Evolutionary conservation across 108 stramenopile genomes (phyloP), one percentile per base, ranked within the genome.

Genomic region (Aurantiochytrium sp.): DNA sequence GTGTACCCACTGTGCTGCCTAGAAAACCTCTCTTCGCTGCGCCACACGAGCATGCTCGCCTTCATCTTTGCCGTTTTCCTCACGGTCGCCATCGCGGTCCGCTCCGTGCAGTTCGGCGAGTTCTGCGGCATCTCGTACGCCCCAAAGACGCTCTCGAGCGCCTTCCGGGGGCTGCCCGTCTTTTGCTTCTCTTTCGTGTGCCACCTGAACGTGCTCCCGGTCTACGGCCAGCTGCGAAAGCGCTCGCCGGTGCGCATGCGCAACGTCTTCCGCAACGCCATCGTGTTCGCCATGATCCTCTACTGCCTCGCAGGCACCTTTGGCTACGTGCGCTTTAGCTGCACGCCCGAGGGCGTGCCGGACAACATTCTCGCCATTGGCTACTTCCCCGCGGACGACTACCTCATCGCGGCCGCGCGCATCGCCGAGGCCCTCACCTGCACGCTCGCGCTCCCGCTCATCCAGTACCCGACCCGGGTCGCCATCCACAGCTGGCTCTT

Each of bases 1-100:
- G 73, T 81, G 42, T 81, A 27, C 45, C 73, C 73, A 12, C 73
- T 81, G 6, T 81, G 73, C 45, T 48, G 42, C 1, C 73, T 81
- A 6, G 45, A 81, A 2, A 81, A 81, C 24, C 73, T 81, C 17
- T 48, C 42, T 0, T 81, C 73, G n/a, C 73, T 81, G 12, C 73
- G 73, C 15, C 73, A 81, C 45, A 81, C 73, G 73, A 48, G 42
- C 73, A 81, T 81, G 73, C 73, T 81, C 1, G 73, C 73, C 73
- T 81, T 81, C 24, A 48, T 81, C 21, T 81, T 81, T 81, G 73
- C 73, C 12, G 45, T 81, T 81, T 81, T 81, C 3, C 73, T 81
- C 73, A 81, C 73, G 6, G 39, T 42, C 19, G 73, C 73, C 21
- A 81, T 81, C 24, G 45, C 73, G 6, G 24, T 81, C 12, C 73